Conservation (phyloP, 768 basidiomycete genomes). For the Termitomyces sp. region DNA sequence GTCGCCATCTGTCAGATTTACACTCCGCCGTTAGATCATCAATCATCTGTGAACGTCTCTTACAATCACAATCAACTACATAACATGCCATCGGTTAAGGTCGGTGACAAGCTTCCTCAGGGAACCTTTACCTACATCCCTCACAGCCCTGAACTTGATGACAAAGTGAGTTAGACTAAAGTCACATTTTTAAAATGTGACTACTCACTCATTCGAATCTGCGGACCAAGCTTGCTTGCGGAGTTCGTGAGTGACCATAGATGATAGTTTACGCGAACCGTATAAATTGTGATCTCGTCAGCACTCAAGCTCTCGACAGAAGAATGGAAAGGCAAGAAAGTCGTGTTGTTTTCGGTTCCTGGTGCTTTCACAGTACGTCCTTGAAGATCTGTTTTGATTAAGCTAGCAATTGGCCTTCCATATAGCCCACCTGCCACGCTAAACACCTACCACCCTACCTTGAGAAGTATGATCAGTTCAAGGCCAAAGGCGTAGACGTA, state of each 20-base stretch:
- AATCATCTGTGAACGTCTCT: not conserved
- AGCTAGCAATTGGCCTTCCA: constrained; percentile 17
- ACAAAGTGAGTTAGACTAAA: constrained; percentile 37
- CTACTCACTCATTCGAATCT: not conserved
- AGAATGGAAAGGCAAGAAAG: constrained; percentile 78
- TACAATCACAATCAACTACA: constrained; percentile 1
- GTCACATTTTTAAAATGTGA: not conserved
- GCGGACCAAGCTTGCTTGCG: constrained; percentile 50
- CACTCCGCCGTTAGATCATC: not conserved
- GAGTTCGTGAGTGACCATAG: constrained; percentile 45
- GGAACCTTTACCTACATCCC: constrained; percentile 49
- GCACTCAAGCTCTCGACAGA: constrained; percentile 51
- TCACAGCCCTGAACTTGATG: constrained; percentile 57
- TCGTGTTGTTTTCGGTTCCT: constrained; percentile 73
- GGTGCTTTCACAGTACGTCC: constrained; percentile 75
- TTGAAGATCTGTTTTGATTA: not conserved
- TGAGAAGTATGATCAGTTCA: constrained; percentile 66
- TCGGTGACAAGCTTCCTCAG: constrained; percentile 34
- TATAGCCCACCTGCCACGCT: constrained; percentile 57
- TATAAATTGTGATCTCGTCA: constrained; percentile 20
- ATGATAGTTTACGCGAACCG: not conserved
- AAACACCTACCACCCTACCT: constrained; percentile 65
- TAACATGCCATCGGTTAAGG: constrained; percentile 26
- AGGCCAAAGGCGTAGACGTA: constrained; percentile 69
- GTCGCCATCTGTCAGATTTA: constrained; percentile 4